Base-by-base conservation (phyloP, 1,284 basidiomycete genomes). In the Boletus smithii region DNA sequence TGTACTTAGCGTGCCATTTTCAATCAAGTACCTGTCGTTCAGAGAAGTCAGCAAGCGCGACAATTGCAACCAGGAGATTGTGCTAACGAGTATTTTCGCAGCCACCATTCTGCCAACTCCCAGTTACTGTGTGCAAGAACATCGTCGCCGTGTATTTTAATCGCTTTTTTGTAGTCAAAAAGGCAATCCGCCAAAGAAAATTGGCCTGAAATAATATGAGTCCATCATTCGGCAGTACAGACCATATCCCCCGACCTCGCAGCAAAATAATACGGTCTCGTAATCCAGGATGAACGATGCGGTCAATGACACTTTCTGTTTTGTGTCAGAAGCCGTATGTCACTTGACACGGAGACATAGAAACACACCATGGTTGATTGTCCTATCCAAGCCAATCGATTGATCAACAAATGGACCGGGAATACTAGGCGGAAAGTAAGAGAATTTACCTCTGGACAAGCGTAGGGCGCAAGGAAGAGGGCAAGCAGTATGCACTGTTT, bases 251-350 rank as follows among this genome's bases (percentile, higher is more conserved):
- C 46, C 44, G 55, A 88, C 90, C 87, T 70, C 90, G 78, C 22
- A 91, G 69, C 13, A 94, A 71, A 58, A 95, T 95, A 79, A 95
- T 87, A 26, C 90, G 80, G 63, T 95, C 92, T 37, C 92, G 79
- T 49, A 95, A 73, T 52, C 90, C 86, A 35, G 92, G 88, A 69
- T 93, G 88, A 51, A 91, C 76, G 42, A 95, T 83, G 33, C 83
- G 81, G 66, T 95, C 92, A 59, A 95, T 91, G n/a, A 88, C 79
- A 56, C 89, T 88, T 67, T 93, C 87, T 89, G 59, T 18, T 57
- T 38, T 6, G 38, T 14, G 41, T 54, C 38, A 56, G 48, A 34
- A 27, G 51, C 23, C 13, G 35, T 44, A 53, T 35, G 26, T 35
- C 39, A 42, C 17, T 45, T 20, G 44, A 49, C 39, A 44, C 20